phyloP scores from a whole-genome alignment of 2,329 filamentous ascomycete species.

The Torrubiellomyces zombiae region DNA sequence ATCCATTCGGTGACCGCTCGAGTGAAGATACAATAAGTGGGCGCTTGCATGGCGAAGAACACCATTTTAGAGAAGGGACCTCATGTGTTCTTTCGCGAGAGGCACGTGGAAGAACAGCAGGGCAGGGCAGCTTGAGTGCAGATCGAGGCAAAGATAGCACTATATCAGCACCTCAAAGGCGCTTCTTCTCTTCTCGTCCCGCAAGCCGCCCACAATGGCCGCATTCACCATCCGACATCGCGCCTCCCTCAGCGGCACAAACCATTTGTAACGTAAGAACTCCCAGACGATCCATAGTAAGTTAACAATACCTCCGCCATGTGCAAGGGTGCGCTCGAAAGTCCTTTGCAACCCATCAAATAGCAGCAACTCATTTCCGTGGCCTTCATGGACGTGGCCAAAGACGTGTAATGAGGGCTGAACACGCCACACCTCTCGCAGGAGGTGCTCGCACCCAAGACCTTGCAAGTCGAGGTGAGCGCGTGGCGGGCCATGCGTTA shows the following conservation, averaged over 20 bases:
- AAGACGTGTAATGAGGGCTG: conserved; percentile 45
- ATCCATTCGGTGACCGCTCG: too few relatives aligned
- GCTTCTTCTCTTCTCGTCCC: too few relatives aligned
- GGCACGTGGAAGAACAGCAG: too few relatives aligned
- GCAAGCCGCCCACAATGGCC: not conserved
- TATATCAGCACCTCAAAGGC: too few relatives aligned
- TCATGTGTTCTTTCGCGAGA: too few relatives aligned
- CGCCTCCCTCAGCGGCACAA: not conserved
- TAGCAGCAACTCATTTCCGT: conserved; percentile 13
- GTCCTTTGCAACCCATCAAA: conserved; percentile 9
- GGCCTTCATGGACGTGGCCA: conserved; percentile 49
- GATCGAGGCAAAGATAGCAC: too few relatives aligned
- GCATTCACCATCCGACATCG: not conserved
- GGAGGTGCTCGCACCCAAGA: conserved; percentile 15
- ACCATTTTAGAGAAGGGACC: too few relatives aligned
- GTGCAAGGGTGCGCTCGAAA: not conserved
- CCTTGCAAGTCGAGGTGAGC: conserved; percentile 19
- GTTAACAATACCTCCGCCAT: not conserved
- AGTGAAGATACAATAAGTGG: too few relatives aligned
- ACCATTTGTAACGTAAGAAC: not conserved
- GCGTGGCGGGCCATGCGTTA: conserved; percentile 21
- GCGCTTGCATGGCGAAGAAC: too few relatives aligned
- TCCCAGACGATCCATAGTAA: not conserved
- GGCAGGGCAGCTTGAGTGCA: too few relatives aligned
- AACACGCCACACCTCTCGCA: conserved; percentile 32